Percentiles rank a stretch among this genome's conserved stretches.
phyloP scores from a whole-genome alignment of 2,329 filamentous ascomycete species.

The Madurella fahalii region DNA sequence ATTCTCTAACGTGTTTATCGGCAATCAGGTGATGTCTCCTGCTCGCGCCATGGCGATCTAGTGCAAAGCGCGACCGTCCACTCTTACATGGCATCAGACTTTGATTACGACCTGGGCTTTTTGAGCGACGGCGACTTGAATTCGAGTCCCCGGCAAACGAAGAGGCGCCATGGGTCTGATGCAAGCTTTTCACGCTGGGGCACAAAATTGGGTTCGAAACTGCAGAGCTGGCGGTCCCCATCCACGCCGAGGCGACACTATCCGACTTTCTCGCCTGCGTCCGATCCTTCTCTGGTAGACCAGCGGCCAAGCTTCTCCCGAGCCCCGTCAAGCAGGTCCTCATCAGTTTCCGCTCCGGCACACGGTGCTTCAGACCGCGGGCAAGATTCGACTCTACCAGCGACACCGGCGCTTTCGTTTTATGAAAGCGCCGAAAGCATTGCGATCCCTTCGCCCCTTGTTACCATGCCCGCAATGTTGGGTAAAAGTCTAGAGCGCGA shows the following conservation, averaged over 20 bases:
- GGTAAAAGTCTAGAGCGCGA: conserved; percentile 53
- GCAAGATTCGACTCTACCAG: conserved; percentile 52
- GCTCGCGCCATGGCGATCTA: conserved; percentile 50
- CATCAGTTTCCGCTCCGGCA: conserved; percentile 65
- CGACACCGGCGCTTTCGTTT: conserved; percentile 60
- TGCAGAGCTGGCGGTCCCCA: conserved; percentile 49
- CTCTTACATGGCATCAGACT: conserved; percentile 39
- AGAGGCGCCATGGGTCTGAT: conserved; percentile 57
- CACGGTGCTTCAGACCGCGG: conserved; percentile 42
- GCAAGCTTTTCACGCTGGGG: conserved; percentile 60
- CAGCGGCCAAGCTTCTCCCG: conserved; percentile 63
- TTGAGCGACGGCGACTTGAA: conserved; percentile 60
- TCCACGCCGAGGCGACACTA: conserved; percentile 45
- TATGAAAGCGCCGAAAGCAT: conserved; percentile 58
- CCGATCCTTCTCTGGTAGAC: conserved; percentile 73
- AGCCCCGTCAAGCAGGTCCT: conserved; percentile 70
- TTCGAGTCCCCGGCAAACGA: conserved; percentile 42
- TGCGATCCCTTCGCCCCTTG: conserved; percentile 43
- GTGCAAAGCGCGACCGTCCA: conserved; percentile 36
- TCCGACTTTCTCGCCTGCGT: conserved; percentile 58
- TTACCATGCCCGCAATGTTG: conserved; percentile 49
- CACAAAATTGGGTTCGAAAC: conserved; percentile 61
- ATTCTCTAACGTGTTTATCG: conserved; percentile 13
- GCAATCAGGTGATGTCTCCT: conserved; percentile 56
- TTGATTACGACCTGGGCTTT: conserved; percentile 65